Percentiles rank a stretch among this genome's conserved stretches.
Evolutionary conservation across 305 asterid species (phyloP).

Genomic region (Fraxinus sp.): DNA sequence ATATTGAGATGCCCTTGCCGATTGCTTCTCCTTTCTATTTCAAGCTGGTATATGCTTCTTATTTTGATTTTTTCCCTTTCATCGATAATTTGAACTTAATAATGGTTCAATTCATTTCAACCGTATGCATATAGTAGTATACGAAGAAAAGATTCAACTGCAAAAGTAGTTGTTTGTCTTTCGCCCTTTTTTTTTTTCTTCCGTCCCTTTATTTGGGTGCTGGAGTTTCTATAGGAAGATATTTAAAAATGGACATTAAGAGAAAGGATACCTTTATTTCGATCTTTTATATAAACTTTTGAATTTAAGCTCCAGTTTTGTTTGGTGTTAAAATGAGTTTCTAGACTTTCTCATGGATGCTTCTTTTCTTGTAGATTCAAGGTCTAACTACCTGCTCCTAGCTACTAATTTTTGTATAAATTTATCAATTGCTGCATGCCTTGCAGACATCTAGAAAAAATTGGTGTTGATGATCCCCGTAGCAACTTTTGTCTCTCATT

Average conservation of each 20-base stretch:
- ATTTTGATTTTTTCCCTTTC: neutral
- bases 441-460: neutral
- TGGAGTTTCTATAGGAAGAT: neutral
- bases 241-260: neutral
- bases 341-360: neutral
- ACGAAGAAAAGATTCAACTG: neutral
- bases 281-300: neutral
- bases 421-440: constrained; percentile 4
- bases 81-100: neutral
- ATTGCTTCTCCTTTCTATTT: neutral
- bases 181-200: neutral
- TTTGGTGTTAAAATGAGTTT: neutral
- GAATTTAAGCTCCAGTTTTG: neutral
- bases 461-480: neutral
- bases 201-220: neutral
- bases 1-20: constrained; percentile 5
- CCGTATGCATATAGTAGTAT: neutral
- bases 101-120: neutral
- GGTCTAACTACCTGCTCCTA: neutral
- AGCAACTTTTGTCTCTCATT: neutral
- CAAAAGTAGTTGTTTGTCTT: neutral
- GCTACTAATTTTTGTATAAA: neutral
- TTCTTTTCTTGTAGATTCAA: neutral
- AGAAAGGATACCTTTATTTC: neutral
- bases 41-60: neutral